Conservation (phyloP, 495 filamentous ascomycete genomes). For the Penicillium coprophilum region DNA sequence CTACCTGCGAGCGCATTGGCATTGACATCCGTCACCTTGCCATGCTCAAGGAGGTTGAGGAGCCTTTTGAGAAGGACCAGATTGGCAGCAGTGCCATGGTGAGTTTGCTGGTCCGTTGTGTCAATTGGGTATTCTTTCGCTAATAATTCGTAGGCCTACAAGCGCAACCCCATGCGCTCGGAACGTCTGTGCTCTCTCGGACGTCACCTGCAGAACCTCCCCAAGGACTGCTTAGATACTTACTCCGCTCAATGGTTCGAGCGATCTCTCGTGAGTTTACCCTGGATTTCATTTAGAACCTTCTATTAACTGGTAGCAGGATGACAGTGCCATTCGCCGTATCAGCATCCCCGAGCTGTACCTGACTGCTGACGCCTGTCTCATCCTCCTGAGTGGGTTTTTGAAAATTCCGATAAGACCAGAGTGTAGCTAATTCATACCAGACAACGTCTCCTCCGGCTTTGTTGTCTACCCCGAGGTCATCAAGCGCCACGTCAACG, state of each 20-base stretch:
- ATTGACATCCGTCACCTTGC: constrained; percentile 80
- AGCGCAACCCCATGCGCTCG: constrained; percentile 86
- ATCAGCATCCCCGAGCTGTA: constrained; percentile 79
- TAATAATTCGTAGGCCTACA: constrained; percentile 66
- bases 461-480: constrained; percentile 84
- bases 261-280: constrained; percentile 50
- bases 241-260: constrained; percentile 86
- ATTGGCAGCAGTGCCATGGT: constrained; percentile 56
- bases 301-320: constrained; percentile 28
- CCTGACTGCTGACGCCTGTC: constrained; percentile 78
- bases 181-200: constrained; percentile 82
- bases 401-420: neutral
- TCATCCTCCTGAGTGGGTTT: constrained; percentile 60
- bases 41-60: constrained; percentile 79
- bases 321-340: constrained; percentile 63
- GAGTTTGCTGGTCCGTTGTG: constrained; percentile 11
- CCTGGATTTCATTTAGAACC: constrained; percentile 8
- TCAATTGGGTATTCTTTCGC: constrained; percentile 11
- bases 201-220: constrained; percentile 63
- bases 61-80: constrained; percentile 78
- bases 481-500: constrained; percentile 65
- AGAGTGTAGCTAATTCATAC: constrained; percentile 9
- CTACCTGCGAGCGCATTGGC: constrained; percentile 73
- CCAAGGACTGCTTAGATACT: constrained; percentile 70
- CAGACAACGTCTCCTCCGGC: constrained; percentile 76